Base-by-base conservation (phyloP, 1,284 basidiomycete species). In the Naganishia cerealis region DNA sequence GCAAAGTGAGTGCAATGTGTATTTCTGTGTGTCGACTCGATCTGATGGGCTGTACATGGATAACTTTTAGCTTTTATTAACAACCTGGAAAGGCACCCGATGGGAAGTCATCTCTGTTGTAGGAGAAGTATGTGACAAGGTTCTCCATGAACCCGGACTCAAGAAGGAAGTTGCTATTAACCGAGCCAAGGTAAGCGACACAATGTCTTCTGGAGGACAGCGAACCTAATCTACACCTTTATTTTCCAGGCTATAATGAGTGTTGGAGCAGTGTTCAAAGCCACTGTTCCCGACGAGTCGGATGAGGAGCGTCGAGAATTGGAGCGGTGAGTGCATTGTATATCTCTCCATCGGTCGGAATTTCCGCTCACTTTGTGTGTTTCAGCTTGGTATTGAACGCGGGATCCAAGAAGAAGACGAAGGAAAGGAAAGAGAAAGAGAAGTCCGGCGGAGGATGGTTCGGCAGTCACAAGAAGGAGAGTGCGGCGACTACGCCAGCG, bases 61-160 rank as follows among this genome's bases (percentile, higher is more conserved):
- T 50, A 8, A 21, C 24, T 50, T 24, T 24, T 70, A 90, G 88
- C 92, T 95, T 78, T 86, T 97, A 81, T 86, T 96, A 39, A 93
- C 93, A 10, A 94, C 94, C 33, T 97, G 94, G 94, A 87, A 92
- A 69, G 94, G 93, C 16, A 94, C 93, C 1, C 87, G 93, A 59
- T 88, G 95, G 77, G 94, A 97, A 82, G 91, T 95, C 36, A 87
- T 88, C 48, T 90, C 90, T 77, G 77, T 82, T 12, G 76, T 82
- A n/a, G 77, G 75, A 6, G 79, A 89, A 83, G 90, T 89, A 33
- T 87, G 90, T 61, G 92, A 93, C 73, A 86, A 86, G 68, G 90
- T 93, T 5, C 82, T 94, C 70, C 89, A 89, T 78, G 90, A 94
- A 67, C 86, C 84, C 29, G 85, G 86, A 7, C 85, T 86, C 24